Evolutionary conservation across 257 asterid genomes (phyloP).

Genomic region (Rehmannia glutinosa): DNA sequence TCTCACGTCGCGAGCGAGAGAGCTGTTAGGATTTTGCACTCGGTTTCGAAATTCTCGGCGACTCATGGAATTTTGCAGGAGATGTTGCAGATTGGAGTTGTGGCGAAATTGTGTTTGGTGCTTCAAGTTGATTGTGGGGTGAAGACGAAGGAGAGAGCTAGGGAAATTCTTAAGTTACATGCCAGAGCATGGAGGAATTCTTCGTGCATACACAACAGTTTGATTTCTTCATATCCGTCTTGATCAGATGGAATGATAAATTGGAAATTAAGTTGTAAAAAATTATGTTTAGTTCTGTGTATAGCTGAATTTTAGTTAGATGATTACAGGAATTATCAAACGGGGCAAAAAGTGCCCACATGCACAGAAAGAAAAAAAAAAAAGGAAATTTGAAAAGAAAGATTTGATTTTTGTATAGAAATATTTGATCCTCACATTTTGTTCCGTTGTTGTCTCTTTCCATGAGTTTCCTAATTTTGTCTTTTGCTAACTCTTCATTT

Average conservation of each 20-base stretch:
- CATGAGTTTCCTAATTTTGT: too few relatives aligned
- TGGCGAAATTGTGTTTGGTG: conserved; percentile 56
- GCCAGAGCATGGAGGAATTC: conserved; percentile 62
- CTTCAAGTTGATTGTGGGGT: conserved; percentile 63
- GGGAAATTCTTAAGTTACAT: conserved; percentile 54
- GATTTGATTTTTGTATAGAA: too few relatives aligned
- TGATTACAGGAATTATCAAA: neutral
- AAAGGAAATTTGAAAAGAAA: too few relatives aligned
- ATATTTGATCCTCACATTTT: too few relatives aligned
- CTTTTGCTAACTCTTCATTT: too few relatives aligned
- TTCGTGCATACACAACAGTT: conserved; percentile 42
- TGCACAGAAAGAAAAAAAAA: too few relatives aligned
- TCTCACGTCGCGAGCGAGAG: conserved; percentile 59
- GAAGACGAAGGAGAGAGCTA: conserved; percentile 61
- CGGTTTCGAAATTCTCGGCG: conserved; percentile 55
- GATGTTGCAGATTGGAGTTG: conserved; percentile 74
- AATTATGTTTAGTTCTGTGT: neutral
- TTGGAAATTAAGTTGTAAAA: neutral
- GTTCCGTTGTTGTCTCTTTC: too few relatives aligned
- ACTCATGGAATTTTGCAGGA: conserved; percentile 49
- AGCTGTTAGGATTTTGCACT: conserved; percentile 60
- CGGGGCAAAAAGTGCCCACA: neutral
- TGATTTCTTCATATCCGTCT: conserved; percentile 45
- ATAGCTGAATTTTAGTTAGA: neutral
- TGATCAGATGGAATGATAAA: neutral